These are phyloP conservation scores for Sarcodon sp. DNA, from an alignment of 768 basidiomycete species.

Conservation along the genomic window DNA sequence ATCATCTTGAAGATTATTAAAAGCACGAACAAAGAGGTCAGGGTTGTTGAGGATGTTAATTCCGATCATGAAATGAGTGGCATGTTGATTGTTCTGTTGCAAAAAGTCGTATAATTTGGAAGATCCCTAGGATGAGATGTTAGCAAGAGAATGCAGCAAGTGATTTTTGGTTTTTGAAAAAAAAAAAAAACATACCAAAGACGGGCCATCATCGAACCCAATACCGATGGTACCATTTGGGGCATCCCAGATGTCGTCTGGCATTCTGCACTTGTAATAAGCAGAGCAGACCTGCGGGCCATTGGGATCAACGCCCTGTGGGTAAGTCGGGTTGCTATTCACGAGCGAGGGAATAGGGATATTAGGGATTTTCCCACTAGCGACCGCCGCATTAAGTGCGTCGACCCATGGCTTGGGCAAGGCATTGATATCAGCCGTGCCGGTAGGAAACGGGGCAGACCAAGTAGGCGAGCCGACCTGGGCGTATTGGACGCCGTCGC, in stretches of 20 bases:
- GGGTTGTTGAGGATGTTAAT: conserved; percentile 54
- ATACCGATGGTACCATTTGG: conserved; percentile 55
- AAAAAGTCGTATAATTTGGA: conserved; percentile 52
- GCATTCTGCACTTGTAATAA: conserved; percentile 50
- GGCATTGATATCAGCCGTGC: conserved; percentile 30
- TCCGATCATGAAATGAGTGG: conserved; percentile 89
- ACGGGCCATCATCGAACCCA: conserved; percentile 77
- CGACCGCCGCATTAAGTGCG: conserved; percentile 54
- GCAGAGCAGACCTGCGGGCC: conserved; percentile 60
- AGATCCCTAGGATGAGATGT: conserved; percentile 15
- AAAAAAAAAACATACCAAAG: conserved; percentile 20
- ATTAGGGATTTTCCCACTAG: conserved; percentile 61
- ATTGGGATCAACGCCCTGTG: conserved; percentile 23
- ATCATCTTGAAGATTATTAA: conserved; percentile 21
- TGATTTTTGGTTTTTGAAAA: no score
- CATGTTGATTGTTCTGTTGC: conserved; percentile 43
- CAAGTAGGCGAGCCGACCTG: conserved; percentile 56
- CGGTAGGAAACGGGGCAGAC: conserved; percentile 43
- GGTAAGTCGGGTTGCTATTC: conserved; percentile 23
- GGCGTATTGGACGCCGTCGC: conserved; percentile 38
- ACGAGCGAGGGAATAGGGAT: conserved; percentile 34
- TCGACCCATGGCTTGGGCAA: conserved; percentile 63
- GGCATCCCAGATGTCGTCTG: conserved; percentile 55
- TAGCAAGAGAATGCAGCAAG: conserved; percentile 2
- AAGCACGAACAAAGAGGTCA: conserved; percentile 38